phyloP scores from a whole-genome alignment of 176 grass and related monocot species.

The Musa itinerans region DNA sequence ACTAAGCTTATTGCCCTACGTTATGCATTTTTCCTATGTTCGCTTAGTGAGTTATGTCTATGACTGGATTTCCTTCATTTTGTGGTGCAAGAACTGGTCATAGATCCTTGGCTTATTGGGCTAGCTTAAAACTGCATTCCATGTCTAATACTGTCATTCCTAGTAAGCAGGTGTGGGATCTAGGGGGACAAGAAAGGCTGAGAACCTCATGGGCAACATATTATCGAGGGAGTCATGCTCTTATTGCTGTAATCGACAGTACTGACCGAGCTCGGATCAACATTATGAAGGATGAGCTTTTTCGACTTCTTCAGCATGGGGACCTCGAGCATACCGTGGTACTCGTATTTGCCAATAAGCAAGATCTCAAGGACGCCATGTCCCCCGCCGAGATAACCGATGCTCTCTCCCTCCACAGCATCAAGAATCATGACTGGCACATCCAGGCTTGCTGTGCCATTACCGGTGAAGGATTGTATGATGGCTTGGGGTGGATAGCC shows the following conservation, averaged over 20 bases:
- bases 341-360: constrained; percentile 86
- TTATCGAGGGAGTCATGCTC: constrained; percentile 69
- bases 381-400: constrained; percentile 82
- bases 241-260: constrained; percentile 84
- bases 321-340: constrained; percentile 66
- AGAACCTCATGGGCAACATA: constrained; percentile 89
- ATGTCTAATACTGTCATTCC: not conserved
- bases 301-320: constrained; percentile 56
- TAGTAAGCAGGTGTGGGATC: constrained; percentile 76
- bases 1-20: too few relatives aligned
- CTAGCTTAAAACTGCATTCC: not conserved
- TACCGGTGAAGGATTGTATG: constrained; percentile 74
- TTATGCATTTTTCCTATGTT: too few relatives aligned
- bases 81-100: too few relatives aligned
- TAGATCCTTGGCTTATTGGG: too few relatives aligned
- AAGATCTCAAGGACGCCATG: constrained; percentile 96
- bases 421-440: constrained; percentile 94
- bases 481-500: constrained; percentile 83
- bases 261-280: constrained; percentile 72
- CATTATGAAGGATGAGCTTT: constrained; percentile 88
- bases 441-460: constrained; percentile 82
- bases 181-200: constrained; percentile 87
- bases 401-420: constrained; percentile 86
- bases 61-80: too few relatives aligned
- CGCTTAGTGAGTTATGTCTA: too few relatives aligned